Evolutionary conservation across 2,329 filamentous ascomycete genomes (phyloP), one percentile per base, ranked within the genome.

Genomic region (Aureobasidium sp.): DNA sequence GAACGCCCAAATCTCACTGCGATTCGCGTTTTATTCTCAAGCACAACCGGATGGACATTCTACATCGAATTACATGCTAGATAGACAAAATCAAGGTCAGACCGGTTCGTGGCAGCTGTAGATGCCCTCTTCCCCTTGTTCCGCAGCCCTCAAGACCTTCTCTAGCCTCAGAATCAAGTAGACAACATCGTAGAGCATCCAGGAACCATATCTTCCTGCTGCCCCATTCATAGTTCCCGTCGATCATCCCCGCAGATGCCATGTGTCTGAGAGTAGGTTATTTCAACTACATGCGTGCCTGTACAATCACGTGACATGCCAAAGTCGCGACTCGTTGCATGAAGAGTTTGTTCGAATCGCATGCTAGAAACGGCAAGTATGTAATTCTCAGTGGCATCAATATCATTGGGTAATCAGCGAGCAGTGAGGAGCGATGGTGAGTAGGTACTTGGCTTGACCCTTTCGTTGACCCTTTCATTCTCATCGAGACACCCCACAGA

Each of bases 191-290:
- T 16, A 50, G 42, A 39, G 49, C 42, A 44, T 62, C 25, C 54
- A 62, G 61, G 53, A 62, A 62, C 53, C 61, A 62, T 54, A 41
- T 58, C 41, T 14, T 25, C 48, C 45, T 59, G 45, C 54, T 62
- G 37, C 55, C 48, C 54, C 41, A 36, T 47, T 25, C 45, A 49
- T 62, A 47, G 54, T 55, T 62, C 34, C 61, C 61, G 61, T 59
- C 53, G 61, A 62, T 62, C 61, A 44, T 21, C 61, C 61, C 61
- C 61, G 47, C 61, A 54, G 30, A 42, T 58, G 54, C 54, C 61
- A 62, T 62, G 61, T 62, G 61, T 48, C 34, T 45, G 61, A 44
- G 30, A 45, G 53, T 53, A 62, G 61, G 44, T 59, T 62, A 62
- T 53, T 62, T 25, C 39, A 48, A 62, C 61, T 39, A 36, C 61